Evolutionary conservation across 2,329 filamentous ascomycete genomes (phyloP), one percentile per base, ranked within the genome.

Genomic region (Exophiala phaeomuriformis): DNA sequence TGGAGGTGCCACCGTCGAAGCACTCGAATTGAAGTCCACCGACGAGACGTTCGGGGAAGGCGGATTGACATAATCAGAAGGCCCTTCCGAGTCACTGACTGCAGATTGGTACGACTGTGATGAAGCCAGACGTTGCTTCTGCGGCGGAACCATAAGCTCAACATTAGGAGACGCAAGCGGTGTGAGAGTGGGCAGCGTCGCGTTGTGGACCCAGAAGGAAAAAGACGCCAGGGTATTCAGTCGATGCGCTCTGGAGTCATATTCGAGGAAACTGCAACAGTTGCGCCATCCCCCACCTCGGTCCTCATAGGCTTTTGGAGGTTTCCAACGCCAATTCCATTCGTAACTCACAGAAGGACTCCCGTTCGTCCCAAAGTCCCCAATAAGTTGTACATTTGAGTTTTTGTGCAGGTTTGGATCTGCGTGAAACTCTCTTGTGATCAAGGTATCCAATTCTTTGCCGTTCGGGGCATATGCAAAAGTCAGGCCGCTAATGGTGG

Each of bases 321-420:
- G 88, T 67, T 86, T 89, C 90, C 91, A 98, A 75, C 86, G 93
- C 93, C 93, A 98, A 5, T 85, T 84, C 90, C 91, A 98, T 60
- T 91, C 86, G 67, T 96, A 96, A 33, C 89, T 84, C 31, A 95
- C 85, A 1, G 88, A 91, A 4, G 85, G 76, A 64, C 77, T 88
- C n/a, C 91, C 90, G 32, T 79, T 83, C 0, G 93, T 98, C 2
- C 81, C 79, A 67, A 86, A 96, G 68, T 95, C 90, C 2, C 93
- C 93, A n/a, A 98, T 84, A 42, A 97, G 78, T 65, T 94, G 86
- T 37, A 98, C 93, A 67, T 97, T 97, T 51, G 90, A 80, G 67
- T 96, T 97, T 68, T 95, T 97, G 75, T 98, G 93, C 52, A 98
- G 76, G 66, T 98, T 98, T 0, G 93, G 93, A 66, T 98, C 90